Evolutionary conservation across 1,139 yeast species (phyloP).

Genomic region (Maudiozyma humilis): DNA sequence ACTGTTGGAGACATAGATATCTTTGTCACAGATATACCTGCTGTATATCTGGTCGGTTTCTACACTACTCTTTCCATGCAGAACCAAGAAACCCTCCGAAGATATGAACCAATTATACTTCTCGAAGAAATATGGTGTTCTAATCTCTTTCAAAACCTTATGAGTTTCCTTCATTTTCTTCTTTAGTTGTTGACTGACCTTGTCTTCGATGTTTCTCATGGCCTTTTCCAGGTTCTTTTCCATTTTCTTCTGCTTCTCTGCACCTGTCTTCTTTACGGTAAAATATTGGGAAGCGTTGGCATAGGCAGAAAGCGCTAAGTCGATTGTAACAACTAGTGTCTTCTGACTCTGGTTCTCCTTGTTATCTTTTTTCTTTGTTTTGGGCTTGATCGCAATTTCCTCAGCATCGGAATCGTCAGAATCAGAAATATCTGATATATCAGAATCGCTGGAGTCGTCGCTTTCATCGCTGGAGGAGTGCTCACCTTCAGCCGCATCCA

Average conservation of each 20-base stretch:
- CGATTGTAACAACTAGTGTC: conserved; percentile 48
- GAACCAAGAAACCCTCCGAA: conserved; percentile 77
- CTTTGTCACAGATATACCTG: conserved; percentile 65
- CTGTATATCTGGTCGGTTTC: conserved; percentile 81
- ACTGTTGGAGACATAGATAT: conserved; percentile 67
- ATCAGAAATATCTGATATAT: conserved; percentile 9
- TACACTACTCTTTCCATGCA: conserved; percentile 78
- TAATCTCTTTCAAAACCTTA: conserved; percentile 53
- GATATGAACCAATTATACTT: conserved; percentile 89
- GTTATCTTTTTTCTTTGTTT: conserved; percentile 10
- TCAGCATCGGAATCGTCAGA: background rate
- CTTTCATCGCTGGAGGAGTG: background rate
- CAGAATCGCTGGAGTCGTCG: conserved; percentile 7
- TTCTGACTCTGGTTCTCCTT: conserved; percentile 14
- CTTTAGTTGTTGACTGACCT: conserved; percentile 64
- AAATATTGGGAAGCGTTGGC: conserved; percentile 89
- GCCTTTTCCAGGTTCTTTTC: conserved; percentile 74
- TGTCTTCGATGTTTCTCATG: conserved; percentile 73
- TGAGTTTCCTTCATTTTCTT: conserved; percentile 57
- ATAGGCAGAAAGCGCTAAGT: conserved; percentile 64
- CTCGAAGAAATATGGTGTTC: conserved; percentile 85
- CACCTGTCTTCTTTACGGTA: conserved; percentile 68
- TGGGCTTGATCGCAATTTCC: conserved; percentile 9
- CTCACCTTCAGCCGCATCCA: conserved; percentile 11
- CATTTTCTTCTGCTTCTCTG: conserved; percentile 71